Percentiles rank a stretch among this genome's conserved stretches.
Evolutionary conservation across 768 basidiomycete genomes (phyloP).

Genomic region (Symmetrospora coprosmae): DNA sequence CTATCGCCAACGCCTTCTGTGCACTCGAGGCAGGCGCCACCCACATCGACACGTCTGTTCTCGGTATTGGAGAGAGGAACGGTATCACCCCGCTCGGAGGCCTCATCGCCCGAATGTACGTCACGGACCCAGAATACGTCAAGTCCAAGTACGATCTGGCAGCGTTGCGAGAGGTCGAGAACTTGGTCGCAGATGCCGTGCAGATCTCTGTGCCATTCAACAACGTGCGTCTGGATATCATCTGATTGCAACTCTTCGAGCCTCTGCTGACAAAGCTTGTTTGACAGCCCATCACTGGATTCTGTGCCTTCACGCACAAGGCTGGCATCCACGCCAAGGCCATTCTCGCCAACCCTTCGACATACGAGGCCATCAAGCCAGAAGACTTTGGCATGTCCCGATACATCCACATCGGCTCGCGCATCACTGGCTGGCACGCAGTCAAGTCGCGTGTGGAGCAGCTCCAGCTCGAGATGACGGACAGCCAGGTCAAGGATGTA

Average conservation of each 20-base stretch:
- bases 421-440: constrained; percentile 72
- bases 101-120: constrained; percentile 71
- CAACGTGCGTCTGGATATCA: constrained; percentile 72
- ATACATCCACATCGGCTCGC: constrained; percentile 83
- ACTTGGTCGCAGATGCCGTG: constrained; percentile 94
- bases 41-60: constrained; percentile 94
- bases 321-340: constrained; percentile 99
- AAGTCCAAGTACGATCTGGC: constrained; percentile 96
- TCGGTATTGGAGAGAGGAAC: constrained; percentile 97
- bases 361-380: constrained; percentile 90
- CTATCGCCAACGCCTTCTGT: constrained; percentile 95
- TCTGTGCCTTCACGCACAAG: constrained; percentile 99
- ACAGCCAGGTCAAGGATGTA: constrained; percentile 93
- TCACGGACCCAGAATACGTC: constrained; percentile 74
- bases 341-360: constrained; percentile 96
- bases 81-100: constrained; percentile 97
- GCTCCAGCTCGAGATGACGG: constrained; percentile 71
- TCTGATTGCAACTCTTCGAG: not conserved
- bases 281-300: constrained; percentile 56
- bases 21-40: constrained; percentile 98
- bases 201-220: constrained; percentile 95
- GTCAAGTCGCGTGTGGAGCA: constrained; percentile 99
- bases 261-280: too few relatives aligned
- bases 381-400: constrained; percentile 96
- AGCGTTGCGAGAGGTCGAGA: constrained; percentile 97